Conservation (phyloP, 192 early-diverging fungal species). For the Podila clonocystis region DNA sequence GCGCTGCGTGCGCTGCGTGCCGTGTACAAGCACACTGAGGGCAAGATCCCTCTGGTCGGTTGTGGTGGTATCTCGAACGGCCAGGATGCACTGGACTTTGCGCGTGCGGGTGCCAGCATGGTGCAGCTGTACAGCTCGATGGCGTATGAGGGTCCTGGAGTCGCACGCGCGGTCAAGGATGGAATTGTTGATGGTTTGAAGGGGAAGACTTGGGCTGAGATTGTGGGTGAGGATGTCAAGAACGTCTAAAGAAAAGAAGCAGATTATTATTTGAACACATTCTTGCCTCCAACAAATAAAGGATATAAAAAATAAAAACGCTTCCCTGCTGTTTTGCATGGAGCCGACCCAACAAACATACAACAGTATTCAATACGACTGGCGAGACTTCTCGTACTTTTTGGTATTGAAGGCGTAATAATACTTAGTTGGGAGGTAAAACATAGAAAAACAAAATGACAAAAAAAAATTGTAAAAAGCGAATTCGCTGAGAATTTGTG, state of each 20-base stretch:
- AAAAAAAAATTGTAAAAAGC: too few species aligned
- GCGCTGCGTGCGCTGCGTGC: constrained; percentile 76
- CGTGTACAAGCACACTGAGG: constrained; percentile 81
- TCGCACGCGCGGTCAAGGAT: constrained; percentile 82
- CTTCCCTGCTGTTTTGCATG: too few species aligned
- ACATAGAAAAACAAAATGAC: too few species aligned
- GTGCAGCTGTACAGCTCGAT: constrained; percentile 88
- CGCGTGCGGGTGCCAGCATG: constrained; percentile 81
- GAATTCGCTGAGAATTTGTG: too few species aligned
- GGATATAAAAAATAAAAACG: too few species aligned
- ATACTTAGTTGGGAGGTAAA: too few species aligned
- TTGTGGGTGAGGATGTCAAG: constrained; percentile 48
- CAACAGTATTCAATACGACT: too few species aligned
- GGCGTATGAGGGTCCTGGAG: constrained; percentile 80
- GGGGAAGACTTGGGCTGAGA: constrained; percentile 76
- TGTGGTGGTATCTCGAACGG: constrained; percentile 87
- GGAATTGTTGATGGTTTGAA: constrained; percentile 73
- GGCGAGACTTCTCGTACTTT: too few species aligned
- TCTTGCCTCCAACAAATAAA: too few species aligned
- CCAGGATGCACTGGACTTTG: constrained; percentile 82
- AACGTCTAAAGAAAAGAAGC: constrained; percentile 12
- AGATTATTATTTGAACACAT: too few species aligned
- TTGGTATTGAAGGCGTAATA: too few species aligned
- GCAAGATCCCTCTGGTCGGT: constrained; percentile 83
- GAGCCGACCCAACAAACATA: too few species aligned